Conservation (phyloP, 352 stramenopile genomes). For the Phytophthora pluvialis region DNA sequence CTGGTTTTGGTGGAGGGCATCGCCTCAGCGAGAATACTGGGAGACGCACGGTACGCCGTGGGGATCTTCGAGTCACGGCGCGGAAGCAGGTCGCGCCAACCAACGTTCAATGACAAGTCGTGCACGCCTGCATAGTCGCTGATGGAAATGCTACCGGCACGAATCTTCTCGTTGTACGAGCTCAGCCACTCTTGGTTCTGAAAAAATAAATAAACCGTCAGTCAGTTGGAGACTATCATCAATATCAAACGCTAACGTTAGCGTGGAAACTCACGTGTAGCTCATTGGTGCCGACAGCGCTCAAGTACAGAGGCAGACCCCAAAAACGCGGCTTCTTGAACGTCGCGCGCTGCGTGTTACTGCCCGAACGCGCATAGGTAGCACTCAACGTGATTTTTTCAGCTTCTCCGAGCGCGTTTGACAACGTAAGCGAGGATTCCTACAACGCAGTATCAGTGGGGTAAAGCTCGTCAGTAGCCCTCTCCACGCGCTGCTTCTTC, state of each 20-base stretch:
- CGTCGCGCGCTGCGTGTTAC: constrained; percentile 83
- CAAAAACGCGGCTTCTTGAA: constrained; percentile 90
- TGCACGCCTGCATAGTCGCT: constrained; percentile 89
- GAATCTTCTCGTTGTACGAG: constrained; percentile 91
- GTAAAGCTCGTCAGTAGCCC: constrained; percentile 8
- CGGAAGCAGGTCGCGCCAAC: constrained; percentile 89
- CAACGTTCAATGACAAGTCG: constrained; percentile 84
- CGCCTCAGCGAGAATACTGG: constrained; percentile 90
- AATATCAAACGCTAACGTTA: neutral
- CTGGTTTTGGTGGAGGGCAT: constrained; percentile 92
- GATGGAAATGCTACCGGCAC: constrained; percentile 82
- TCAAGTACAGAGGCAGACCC: constrained; percentile 81
- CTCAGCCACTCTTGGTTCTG: constrained; percentile 87
- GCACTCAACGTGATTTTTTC: constrained; percentile 85
- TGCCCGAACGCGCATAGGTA: constrained; percentile 86
- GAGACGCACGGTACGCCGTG: constrained; percentile 89
- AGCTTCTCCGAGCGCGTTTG: constrained; percentile 83
- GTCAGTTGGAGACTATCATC: neutral
- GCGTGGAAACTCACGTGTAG: constrained; percentile 55
- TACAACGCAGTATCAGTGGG: constrained; percentile 24
- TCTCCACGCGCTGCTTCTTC: neutral
- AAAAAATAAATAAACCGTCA: neutral
- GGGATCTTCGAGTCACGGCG: constrained; percentile 84
- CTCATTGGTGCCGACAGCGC: constrained; percentile 78
- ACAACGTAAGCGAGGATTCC: constrained; percentile 87